phyloP scores from a whole-genome alignment of 2,329 filamentous ascomycete species.

The Hypomyces perniciosus region DNA sequence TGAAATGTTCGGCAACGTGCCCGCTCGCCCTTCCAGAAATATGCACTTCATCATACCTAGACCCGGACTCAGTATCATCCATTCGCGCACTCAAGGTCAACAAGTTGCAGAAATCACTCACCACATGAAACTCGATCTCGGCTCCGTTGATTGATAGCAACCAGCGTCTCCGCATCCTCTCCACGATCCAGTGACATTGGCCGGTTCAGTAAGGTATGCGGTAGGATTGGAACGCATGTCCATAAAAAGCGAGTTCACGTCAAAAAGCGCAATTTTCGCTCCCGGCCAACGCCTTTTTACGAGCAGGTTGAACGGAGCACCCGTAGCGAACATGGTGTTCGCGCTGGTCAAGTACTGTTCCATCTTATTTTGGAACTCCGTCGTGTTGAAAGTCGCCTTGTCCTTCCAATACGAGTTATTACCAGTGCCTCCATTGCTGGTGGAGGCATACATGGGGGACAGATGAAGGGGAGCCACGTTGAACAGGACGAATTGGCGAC shows the following conservation, averaged over 20 bases:
- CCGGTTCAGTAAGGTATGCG: constrained; percentile 56
- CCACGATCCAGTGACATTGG: constrained; percentile 35
- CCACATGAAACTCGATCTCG: constrained; percentile 59
- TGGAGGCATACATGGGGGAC: constrained; percentile 55
- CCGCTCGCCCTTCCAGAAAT: constrained; percentile 55
- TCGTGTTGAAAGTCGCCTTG: constrained; percentile 41
- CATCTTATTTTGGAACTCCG: constrained; percentile 40
- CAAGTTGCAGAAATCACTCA: constrained; percentile 25
- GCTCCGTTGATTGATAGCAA: constrained; percentile 7
- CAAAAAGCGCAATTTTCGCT: constrained; percentile 58
- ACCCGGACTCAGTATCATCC: not conserved
- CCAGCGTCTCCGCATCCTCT: constrained; percentile 6
- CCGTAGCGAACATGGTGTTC: constrained; percentile 45
- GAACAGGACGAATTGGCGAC: constrained; percentile 64
- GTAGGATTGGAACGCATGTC: constrained; percentile 59
- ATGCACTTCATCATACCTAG: constrained; percentile 61
- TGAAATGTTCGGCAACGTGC: constrained; percentile 36
- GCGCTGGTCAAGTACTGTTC: constrained; percentile 42
- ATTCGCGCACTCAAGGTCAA: not conserved
- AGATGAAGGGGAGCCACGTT: constrained; percentile 63
- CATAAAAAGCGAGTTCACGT: constrained; percentile 58
- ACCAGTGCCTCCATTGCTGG: constrained; percentile 4
- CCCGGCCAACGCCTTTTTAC: constrained; percentile 46
- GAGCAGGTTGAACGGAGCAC: constrained; percentile 40
- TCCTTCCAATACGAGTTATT: constrained; percentile 38